phyloP scores from a whole-genome alignment of 1,139 yeast genomes.

The Suhomyces ambrosiae region DNA sequence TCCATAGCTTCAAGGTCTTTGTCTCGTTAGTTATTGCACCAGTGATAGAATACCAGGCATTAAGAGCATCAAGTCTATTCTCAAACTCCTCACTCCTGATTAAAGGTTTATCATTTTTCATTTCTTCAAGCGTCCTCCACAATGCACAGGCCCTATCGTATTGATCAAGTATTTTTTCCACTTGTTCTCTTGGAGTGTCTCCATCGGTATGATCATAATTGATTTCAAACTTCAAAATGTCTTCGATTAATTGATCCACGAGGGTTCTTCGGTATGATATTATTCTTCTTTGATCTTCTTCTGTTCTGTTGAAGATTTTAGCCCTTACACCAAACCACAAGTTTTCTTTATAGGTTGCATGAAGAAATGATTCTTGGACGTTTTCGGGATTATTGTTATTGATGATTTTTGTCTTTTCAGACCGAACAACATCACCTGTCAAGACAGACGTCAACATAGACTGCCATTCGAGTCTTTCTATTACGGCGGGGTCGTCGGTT shows the following conservation, averaged over 20 bases:
- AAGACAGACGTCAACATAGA: constrained; percentile 87
- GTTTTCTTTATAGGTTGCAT: constrained; percentile 70
- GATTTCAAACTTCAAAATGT: constrained; percentile 64
- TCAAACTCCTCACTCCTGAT: constrained; percentile 68
- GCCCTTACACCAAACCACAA: constrained; percentile 84
- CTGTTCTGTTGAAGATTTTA: constrained; percentile 76
- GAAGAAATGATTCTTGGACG: constrained; percentile 51
- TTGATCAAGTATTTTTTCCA: constrained; percentile 56
- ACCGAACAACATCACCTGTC: constrained; percentile 90
- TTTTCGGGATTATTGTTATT: constrained; percentile 43
- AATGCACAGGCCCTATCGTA: constrained; percentile 72
- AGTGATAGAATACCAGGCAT: constrained; percentile 82
- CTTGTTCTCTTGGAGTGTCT: constrained; percentile 48
- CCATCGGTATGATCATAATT: constrained; percentile 36
- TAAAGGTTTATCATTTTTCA: constrained; percentile 77
- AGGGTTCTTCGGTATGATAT: constrained; percentile 72
- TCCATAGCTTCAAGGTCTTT: constrained; percentile 62
- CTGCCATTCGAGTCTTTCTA: constrained; percentile 94
- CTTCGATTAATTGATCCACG: constrained; percentile 75
- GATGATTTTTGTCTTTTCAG: constrained; percentile 84
- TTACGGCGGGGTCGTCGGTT: constrained; percentile 62
- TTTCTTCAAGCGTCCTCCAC: constrained; percentile 80
- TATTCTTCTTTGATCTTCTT: constrained; percentile 75
- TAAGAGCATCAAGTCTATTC: constrained; percentile 70
- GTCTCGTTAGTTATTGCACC: constrained; percentile 66